Evolutionary conservation across 106 monocot genomes (phyloP), one percentile per base, ranked within the genome.

Genomic region (Apostasia ramifera): DNA sequence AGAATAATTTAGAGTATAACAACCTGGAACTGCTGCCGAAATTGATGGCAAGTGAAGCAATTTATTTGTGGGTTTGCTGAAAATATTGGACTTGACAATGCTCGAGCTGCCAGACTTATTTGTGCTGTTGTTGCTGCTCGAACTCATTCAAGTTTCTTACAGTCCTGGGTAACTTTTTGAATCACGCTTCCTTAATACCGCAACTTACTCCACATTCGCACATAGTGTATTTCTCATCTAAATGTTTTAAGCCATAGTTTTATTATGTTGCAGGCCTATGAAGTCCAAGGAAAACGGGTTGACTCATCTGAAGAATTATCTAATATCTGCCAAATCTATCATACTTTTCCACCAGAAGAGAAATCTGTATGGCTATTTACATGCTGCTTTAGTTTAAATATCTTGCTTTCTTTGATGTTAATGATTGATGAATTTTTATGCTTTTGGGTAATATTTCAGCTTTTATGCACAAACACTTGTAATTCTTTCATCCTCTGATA

Each of bases 91-190:
- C 78, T 97, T 48, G 69, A 81, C 2, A 77, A 75, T 68, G 51
- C 62, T 55, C 85, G 79, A 73, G 97, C 97, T 73, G 83, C 81
- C 56, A 82, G 72, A 77, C 73, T 97, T 85, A 63, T 92, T 43
- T 72, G 80, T 56, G 97, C 84, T 71, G 82, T 87, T 70, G 87
- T 97, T 77, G 97, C 97, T 56, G 86, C 89, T n/a, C 79, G 70
- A 11, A 88, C 89, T 52, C 84, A 92, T 59, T 81, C 92, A 79
- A 82, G 76, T 47, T 82, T 97, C 68, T 71, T 97, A 71, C 97
- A 97, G 53, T 71, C 84, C 72, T 97, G 92, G 97, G 94, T 94
- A 83, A 41, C 72, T 40, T 1, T 41, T 48, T 57, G 57, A 11
- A 60, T 50, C 11, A 7, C 2, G 67, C 7, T 47, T 70, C 48